Percentiles rank a stretch among this genome's conserved stretches.
phyloP scores from a whole-genome alignment of 1,139 yeast genomes.

The Wickerhamomyces sp. region DNA sequence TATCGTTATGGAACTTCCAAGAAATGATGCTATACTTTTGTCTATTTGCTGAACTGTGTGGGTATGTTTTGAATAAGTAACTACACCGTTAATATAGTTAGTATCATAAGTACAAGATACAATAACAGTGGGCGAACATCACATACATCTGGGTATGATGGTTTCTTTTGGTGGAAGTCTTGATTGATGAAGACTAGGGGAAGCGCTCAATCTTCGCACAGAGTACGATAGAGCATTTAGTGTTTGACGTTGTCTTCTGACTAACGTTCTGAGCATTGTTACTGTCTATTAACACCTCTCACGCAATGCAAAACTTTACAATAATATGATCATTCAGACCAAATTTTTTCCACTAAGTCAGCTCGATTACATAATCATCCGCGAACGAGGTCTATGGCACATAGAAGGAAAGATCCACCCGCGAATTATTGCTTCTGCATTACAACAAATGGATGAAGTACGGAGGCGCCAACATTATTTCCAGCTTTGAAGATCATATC shows the following conservation, averaged over 20 bases:
- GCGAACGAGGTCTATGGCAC: too few species aligned
- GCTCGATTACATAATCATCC: too few species aligned
- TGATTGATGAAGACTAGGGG: neutral
- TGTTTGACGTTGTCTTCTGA: too few species aligned
- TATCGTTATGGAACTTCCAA: conserved; percentile 22
- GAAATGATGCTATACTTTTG: neutral
- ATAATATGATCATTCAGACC: too few species aligned
- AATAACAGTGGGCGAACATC: neutral
- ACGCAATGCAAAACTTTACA: too few species aligned
- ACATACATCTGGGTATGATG: conserved; percentile 3
- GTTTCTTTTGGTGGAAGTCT: conserved; percentile 3
- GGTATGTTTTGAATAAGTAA: conserved; percentile 28
- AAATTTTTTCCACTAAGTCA: too few species aligned
- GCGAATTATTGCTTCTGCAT: too few species aligned
- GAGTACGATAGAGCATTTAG: neutral
- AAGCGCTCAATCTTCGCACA: neutral
- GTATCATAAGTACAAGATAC: neutral
- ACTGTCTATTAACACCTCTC: too few species aligned
- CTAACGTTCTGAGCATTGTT: too few species aligned
- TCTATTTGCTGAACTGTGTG: conserved; percentile 26
- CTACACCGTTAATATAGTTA: conserved; percentile 5
- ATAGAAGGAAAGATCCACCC: too few species aligned
- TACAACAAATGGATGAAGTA: too few species aligned
- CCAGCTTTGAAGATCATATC: neutral
- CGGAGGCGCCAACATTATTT: neutral